phyloP scores from a whole-genome alignment of 225 moss, liverwort and hornwort genomes.

The Pleurozium schreberi region DNA sequence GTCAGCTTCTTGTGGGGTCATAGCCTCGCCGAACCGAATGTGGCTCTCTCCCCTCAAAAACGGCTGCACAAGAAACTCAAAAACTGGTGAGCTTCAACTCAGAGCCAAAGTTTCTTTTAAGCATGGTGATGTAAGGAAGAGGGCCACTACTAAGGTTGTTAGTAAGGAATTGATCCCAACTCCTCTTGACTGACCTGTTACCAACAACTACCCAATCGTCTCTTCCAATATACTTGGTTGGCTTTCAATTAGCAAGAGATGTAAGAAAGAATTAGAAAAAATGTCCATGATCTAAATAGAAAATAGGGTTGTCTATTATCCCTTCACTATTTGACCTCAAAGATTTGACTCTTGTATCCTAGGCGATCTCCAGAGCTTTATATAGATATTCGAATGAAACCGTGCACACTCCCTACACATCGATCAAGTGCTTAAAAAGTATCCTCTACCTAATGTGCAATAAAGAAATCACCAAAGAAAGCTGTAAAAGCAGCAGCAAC shows the following conservation, averaged over 20 bases:
- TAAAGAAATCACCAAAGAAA: not conserved
- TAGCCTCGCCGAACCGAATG: constrained; percentile 31
- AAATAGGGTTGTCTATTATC: not conserved
- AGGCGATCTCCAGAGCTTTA: not conserved
- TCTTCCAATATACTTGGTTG: not conserved
- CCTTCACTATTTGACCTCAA: not conserved
- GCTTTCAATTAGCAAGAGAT: not conserved
- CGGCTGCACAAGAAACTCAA: not conserved
- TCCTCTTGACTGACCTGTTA: not conserved
- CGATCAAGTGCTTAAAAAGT: not conserved
- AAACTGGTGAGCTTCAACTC: not conserved
- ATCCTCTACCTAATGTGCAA: not conserved
- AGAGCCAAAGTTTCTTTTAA: not conserved
- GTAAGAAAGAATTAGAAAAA: not conserved
- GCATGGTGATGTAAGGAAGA: not conserved
- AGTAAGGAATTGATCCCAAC: not conserved
- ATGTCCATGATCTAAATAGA: not conserved
- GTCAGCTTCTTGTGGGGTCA: constrained; percentile 17
- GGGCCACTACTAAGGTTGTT: not conserved
- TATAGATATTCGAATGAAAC: not conserved
- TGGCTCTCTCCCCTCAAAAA: constrained; percentile 26
- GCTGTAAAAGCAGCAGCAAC: not conserved
- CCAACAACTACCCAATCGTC: not conserved
- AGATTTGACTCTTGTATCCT: not conserved
- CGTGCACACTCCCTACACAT: not conserved